Percentiles rank a stretch among this genome's conserved stretches.
Evolutionary conservation across 2,329 filamentous ascomycete species (phyloP).

Genomic region (Phialophora tarda): DNA sequence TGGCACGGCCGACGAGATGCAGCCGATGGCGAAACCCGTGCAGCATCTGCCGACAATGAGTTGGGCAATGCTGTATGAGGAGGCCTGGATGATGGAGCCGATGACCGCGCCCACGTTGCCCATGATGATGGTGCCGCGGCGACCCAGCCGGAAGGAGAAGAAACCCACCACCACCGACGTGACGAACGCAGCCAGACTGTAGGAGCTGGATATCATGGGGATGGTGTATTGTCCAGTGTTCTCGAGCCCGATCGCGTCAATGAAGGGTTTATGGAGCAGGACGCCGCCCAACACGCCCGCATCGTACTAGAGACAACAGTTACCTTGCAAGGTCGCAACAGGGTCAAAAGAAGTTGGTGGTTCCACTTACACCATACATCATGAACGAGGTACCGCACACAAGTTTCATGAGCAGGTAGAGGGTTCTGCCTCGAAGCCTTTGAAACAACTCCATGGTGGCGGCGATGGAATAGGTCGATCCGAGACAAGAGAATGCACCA

Average conservation of each 20-base stretch:
- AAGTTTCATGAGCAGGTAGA: constrained; percentile 33
- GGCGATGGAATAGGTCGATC: neutral
- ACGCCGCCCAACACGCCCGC: constrained; percentile 46
- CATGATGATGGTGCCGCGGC: constrained; percentile 41
- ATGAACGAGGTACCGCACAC: constrained; percentile 43
- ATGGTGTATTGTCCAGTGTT: constrained; percentile 29
- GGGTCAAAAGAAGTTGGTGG: neutral
- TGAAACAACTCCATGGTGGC: neutral
- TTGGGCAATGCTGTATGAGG: constrained; percentile 42
- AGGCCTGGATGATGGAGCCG: constrained; percentile 42
- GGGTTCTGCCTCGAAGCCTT: constrained; percentile 19
- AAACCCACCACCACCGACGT: constrained; percentile 40
- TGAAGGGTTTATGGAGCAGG: constrained; percentile 42
- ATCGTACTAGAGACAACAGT: constrained; percentile 39
- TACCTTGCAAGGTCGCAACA: neutral
- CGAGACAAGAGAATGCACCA: neutral
- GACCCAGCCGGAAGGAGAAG: constrained; percentile 40
- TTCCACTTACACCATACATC: constrained; percentile 40
- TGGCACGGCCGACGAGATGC: constrained; percentile 42
- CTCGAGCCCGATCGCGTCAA: constrained; percentile 41
- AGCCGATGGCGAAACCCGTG: constrained; percentile 45
- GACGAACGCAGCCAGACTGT: constrained; percentile 34
- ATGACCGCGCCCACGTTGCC: constrained; percentile 41
- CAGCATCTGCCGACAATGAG: constrained; percentile 34
- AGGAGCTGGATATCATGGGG: constrained; percentile 43